Conservation (phyloP, 2,329 filamentous ascomycete genomes). For the Cryoendolithus antarcticus region DNA sequence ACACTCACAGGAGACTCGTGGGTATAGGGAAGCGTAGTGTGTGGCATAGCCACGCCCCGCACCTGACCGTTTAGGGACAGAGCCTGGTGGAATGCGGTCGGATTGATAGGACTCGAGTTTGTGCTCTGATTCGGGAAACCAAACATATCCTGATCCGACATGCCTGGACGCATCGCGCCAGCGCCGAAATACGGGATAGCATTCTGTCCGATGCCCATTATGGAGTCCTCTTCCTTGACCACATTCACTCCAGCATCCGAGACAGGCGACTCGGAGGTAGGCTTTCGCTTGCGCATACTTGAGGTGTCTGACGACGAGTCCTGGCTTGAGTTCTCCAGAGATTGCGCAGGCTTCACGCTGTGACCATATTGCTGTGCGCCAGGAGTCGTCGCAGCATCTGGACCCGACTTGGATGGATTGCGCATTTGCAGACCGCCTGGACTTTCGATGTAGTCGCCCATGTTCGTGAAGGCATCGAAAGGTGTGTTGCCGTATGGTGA, state of each 20-base stretch:
- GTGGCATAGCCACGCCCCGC: constrained; percentile 10
- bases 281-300: constrained; percentile 28
- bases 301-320: constrained; percentile 31
- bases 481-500: constrained; percentile 9
- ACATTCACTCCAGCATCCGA: constrained; percentile 14
- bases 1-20: constrained; percentile 18
- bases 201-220: constrained; percentile 14
- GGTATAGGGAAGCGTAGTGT: constrained; percentile 11
- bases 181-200: constrained; percentile 15
- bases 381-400: constrained; percentile 9
- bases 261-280: constrained; percentile 25
- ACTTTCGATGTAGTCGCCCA: constrained; percentile 13
- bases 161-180: constrained; percentile 3
- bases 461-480: constrained; percentile 12
- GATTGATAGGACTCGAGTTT: constrained; percentile 39
- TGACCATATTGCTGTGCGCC: constrained; percentile 7
- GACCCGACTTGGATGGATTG: constrained; percentile 18
- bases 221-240: constrained; percentile 17
- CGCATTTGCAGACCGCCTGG: constrained; percentile 13
- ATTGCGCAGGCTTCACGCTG: constrained; percentile 8
- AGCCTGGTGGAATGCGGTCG: constrained; percentile 16
- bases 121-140: constrained; percentile 31
- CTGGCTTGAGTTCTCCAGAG: constrained; percentile 28
- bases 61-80: constrained; percentile 18
- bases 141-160: constrained; percentile 23